Percentiles rank a stretch among this genome's conserved stretches.
Evolutionary conservation across 1,139 yeast genomes (phyloP).

Genomic region (Kodamaea sp.): DNA sequence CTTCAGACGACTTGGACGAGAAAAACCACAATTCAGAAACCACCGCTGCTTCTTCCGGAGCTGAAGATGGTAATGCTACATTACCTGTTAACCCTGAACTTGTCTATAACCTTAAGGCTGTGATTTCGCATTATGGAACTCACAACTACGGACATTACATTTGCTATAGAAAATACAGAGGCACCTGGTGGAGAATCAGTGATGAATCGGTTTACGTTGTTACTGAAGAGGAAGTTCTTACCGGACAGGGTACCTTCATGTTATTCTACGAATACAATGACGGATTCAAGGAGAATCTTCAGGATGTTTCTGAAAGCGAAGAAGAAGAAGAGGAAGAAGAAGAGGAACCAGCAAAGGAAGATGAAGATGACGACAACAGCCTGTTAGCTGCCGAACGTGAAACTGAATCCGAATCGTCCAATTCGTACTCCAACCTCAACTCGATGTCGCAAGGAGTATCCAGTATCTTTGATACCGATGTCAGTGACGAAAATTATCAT

Average conservation of each 20-base stretch:
- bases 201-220: slow-evolving; percentile 86
- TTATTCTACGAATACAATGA: slow-evolving; percentile 71
- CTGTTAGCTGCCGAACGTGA: slow-evolving; percentile 5
- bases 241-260: slow-evolving; percentile 90
- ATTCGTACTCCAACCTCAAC: slow-evolving; percentile 3
- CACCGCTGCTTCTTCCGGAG: slow-evolving; percentile 2
- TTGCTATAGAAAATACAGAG: slow-evolving; percentile 76
- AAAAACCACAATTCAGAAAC: slow-evolving; percentile 8
- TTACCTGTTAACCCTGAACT: slow-evolving; percentile 32
- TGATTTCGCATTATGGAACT: slow-evolving; percentile 88
- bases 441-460: no score
- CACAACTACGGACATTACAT: slow-evolving; percentile 96
- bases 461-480: slow-evolving; percentile 6
- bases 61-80: slow-evolving; percentile 1
- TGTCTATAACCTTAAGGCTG: slow-evolving; percentile 74
- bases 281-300: slow-evolving; percentile 36
- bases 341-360: slow-evolving; percentile 14
- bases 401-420: slow-evolving; percentile 10
- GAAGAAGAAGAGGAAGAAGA: slow-evolving; percentile 32
- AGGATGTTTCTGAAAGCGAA: slow-evolving; percentile 35
- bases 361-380: slow-evolving; percentile 14
- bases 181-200: slow-evolving; percentile 92
- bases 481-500: slow-evolving; percentile 10
- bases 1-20: slow-evolving; percentile 4
- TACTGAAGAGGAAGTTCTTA: slow-evolving; percentile 74